phyloP scores from a whole-genome alignment of 768 basidiomycete species.

The Agaricus subrufescens region DNA sequence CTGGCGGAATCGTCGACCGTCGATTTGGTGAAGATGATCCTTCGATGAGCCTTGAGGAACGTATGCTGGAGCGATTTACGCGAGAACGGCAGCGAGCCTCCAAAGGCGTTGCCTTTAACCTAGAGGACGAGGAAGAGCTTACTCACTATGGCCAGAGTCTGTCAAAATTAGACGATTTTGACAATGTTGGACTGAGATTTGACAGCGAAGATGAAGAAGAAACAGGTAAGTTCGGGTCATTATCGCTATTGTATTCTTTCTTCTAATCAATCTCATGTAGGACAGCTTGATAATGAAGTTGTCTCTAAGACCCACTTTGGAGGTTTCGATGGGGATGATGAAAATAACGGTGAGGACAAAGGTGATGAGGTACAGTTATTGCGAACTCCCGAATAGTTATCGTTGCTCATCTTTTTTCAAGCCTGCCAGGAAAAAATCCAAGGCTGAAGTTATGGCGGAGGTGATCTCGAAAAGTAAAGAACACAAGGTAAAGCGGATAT shows the following conservation, averaged over 20 bases:
- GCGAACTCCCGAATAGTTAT: neutral
- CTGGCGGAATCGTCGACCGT: conserved; percentile 88
- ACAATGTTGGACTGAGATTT: conserved; percentile 57
- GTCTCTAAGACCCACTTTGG: conserved; percentile 79
- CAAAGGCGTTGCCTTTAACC: conserved; percentile 76
- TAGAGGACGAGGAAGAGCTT: conserved; percentile 88
- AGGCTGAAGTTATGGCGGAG: conserved; percentile 96
- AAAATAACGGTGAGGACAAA: conserved; percentile 50
- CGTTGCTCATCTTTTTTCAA: conserved; percentile 22
- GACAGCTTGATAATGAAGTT: conserved; percentile 61
- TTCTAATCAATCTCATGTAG: conserved; percentile 24
- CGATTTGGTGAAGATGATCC: conserved; percentile 97
- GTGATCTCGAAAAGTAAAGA: conserved; percentile 97
- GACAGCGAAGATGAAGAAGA: conserved; percentile 58
- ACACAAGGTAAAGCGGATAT: conserved; percentile 63
- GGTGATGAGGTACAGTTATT: conserved; percentile 29
- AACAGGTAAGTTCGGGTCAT: conserved; percentile 27
- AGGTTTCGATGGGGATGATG: conserved; percentile 78
- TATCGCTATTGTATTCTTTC: neutral
- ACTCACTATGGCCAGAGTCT: conserved; percentile 90
- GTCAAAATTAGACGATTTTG: conserved; percentile 82
- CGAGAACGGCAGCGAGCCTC: conserved; percentile 78
- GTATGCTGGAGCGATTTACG: conserved; percentile 96
- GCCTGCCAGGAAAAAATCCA: conserved; percentile 84
- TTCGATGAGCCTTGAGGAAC: conserved; percentile 89